Percentiles rank a stretch among this genome's conserved stretches.
Evolutionary conservation across 73 alveolate genomes (phyloP).

Genomic region (Durusdinium trenchii): DNA sequence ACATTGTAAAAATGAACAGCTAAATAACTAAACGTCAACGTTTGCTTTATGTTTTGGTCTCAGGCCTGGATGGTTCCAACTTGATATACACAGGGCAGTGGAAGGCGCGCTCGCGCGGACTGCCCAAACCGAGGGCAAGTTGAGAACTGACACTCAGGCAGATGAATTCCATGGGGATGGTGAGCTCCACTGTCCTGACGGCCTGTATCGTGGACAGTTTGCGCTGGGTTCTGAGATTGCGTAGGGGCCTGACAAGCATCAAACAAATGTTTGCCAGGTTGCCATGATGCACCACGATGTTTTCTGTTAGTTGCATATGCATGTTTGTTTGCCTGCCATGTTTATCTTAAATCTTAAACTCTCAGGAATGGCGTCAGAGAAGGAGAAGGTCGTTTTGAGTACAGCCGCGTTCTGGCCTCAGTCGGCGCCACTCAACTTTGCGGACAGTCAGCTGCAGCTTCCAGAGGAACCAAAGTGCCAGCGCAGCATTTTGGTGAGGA

Average conservation of each 20-base stretch:
- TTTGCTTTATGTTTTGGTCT: background rate
- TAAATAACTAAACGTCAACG: background rate
- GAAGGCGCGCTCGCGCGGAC: background rate
- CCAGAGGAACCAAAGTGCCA: background rate
- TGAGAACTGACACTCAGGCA: background rate
- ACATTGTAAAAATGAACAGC: background rate
- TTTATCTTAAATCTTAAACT: too few species aligned
- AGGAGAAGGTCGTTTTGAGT: slow-evolving; percentile 71
- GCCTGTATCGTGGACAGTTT: slow-evolving; percentile 76
- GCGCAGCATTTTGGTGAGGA: background rate
- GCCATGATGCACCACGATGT: background rate
- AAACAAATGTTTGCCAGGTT: background rate
- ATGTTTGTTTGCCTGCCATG: background rate
- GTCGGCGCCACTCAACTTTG: background rate
- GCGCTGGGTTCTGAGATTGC: background rate
- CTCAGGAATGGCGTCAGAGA: slow-evolving; percentile 62
- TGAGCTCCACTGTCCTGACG: slow-evolving; percentile 67
- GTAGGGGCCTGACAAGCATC: background rate
- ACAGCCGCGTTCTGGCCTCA: background rate
- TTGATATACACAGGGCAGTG: slow-evolving; percentile 62
- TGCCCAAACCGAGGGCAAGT: background rate
- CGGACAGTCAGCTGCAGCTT: background rate
- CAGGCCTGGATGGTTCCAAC: slow-evolving; percentile 54
- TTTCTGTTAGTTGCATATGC: background rate
- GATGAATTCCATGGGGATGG: slow-evolving; percentile 79